A percentile compares a stretch with the other conserved stretches of the same genome.
Conservation (phyloP, 176 grass and related monocot genomes). For the Phoenix roebelenii region DNA sequence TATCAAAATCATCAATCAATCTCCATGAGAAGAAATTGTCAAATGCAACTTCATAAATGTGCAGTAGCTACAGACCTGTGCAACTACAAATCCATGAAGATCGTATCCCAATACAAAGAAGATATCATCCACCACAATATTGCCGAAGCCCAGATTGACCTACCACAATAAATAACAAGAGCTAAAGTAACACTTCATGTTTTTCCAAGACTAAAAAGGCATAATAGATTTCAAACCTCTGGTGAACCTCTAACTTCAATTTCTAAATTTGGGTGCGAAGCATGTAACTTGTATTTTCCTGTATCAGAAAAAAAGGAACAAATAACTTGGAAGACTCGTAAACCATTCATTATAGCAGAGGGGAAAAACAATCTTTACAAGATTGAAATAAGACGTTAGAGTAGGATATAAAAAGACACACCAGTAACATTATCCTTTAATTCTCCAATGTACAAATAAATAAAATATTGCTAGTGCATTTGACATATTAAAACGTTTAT, state of each 20-base stretch:
- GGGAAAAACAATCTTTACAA: too few relatives aligned
- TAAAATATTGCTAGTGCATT: too few relatives aligned
- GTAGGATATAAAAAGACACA: too few relatives aligned
- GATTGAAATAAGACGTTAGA: too few relatives aligned
- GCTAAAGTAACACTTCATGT: constrained; percentile 10
- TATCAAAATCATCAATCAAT: not conserved
- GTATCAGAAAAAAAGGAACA: constrained; percentile 16
- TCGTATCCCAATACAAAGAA: constrained; percentile 85
- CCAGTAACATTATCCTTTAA: too few relatives aligned
- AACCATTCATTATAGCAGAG: too few relatives aligned
- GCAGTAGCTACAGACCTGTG: constrained; percentile 45
- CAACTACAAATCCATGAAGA: constrained; percentile 79
- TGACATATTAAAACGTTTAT: too few relatives aligned
- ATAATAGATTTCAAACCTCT: constrained; percentile 44
- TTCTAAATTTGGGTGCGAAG: constrained; percentile 77
- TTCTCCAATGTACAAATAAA: too few relatives aligned
- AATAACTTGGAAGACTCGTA: not conserved
- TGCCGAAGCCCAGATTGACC: constrained; percentile 84
- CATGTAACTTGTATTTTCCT: constrained; percentile 72
- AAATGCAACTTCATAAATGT: constrained; percentile 9
- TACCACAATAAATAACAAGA: constrained; percentile 28
- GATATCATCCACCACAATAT: constrained; percentile 66
- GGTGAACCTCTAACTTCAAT: constrained; percentile 56
- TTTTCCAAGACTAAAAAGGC: constrained; percentile 8
- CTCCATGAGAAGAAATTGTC: not conserved